Evolutionary conservation across 208 protist species (phyloP), one percentile per base, ranked within the genome.

Genomic region (Crithidia brevicula): DNA sequence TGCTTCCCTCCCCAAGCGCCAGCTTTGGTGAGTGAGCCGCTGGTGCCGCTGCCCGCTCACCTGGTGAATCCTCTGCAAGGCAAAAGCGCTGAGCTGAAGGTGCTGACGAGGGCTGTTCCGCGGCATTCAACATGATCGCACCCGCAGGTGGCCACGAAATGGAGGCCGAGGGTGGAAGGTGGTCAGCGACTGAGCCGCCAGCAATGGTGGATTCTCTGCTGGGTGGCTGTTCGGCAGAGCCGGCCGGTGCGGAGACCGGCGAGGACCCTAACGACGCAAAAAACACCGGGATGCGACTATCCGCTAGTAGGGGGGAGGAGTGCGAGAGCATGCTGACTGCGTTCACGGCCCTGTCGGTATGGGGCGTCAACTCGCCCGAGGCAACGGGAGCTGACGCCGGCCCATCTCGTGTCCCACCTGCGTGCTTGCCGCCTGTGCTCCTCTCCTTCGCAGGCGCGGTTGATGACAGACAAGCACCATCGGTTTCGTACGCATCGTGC

Each of bases 91-190:
- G n/a, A n/a, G n/a, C n/a, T n/a, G n/a, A n/a, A n/a, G n/a, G n/a
- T n/a, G n/a, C 3, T n/a, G 46, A 20, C 23, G 46, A 52, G 46
- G 22, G 23, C 46, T 52, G 46, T 13, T 30, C 20, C n/a, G n/a
- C 36, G 10, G 36, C 36, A 7, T 8, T 47, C 42, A n/a, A 7
- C 42, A 20, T 18, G 33, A 43, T 43, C 11, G 52, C 28, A 2
- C 33, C 52, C 5, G 20, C 11, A 5, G 52, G 52, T 43, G 52
- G 52, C 52, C 52, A 58, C 4, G 33, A 40, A 18, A 58, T 38
- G 9, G 52, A 58, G 0, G n/a, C 27, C 18, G 27, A 15, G 7
- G 52, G 23, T 33, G 28, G 52, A 3, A 58, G 31, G 9, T 58
- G n/a, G n/a, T 13, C 42, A 7, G 36, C 36, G 15, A 13, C 36